A percentile compares a stretch with the other conserved stretches of the same genome.
phyloP scores from a whole-genome alignment of 2,329 filamentous ascomycete species.

The Myriosclerotinia curreyana region DNA sequence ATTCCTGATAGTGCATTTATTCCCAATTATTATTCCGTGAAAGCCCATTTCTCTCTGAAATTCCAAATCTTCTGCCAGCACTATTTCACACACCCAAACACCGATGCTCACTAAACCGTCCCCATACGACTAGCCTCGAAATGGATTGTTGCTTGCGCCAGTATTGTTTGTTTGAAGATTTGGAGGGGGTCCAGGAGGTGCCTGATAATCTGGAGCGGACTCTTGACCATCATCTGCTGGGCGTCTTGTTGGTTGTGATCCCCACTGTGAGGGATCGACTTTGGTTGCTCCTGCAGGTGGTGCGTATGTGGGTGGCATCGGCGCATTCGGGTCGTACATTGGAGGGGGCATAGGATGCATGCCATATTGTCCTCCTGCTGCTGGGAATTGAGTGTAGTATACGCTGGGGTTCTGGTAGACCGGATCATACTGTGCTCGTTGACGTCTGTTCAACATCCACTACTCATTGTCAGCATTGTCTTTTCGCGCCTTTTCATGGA shows the following conservation, averaged over 20 bases:
- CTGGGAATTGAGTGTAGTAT: conserved; percentile 44
- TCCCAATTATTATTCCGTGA: not conserved
- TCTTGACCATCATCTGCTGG: conserved; percentile 34
- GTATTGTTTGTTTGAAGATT: conserved; percentile 38
- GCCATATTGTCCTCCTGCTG: conserved; percentile 40
- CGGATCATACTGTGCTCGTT: conserved; percentile 40
- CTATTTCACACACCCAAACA: conserved; percentile 16
- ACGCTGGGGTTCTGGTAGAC: conserved; percentile 47
- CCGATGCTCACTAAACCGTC: conserved; percentile 27
- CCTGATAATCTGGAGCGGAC: conserved; percentile 41
- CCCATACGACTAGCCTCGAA: conserved; percentile 30
- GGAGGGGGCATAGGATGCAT: conserved; percentile 54
- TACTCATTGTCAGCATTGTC: conserved; percentile 28
- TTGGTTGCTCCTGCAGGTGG: conserved; percentile 51
- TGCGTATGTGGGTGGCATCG: conserved; percentile 55
- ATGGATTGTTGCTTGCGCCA: conserved; percentile 40
- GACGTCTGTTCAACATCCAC: conserved; percentile 38
- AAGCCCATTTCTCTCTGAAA: not conserved
- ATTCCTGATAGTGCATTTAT: conserved; percentile 40
- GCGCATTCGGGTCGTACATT: conserved; percentile 54
- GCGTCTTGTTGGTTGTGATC: conserved; percentile 36
- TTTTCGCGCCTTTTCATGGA: not conserved
- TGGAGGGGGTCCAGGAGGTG: conserved; percentile 52
- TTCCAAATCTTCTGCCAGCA: not conserved
- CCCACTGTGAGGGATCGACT: conserved; percentile 51